phyloP scores from a whole-genome alignment of 2,329 filamentous ascomycete species.

The Botrytis elliptica region DNA sequence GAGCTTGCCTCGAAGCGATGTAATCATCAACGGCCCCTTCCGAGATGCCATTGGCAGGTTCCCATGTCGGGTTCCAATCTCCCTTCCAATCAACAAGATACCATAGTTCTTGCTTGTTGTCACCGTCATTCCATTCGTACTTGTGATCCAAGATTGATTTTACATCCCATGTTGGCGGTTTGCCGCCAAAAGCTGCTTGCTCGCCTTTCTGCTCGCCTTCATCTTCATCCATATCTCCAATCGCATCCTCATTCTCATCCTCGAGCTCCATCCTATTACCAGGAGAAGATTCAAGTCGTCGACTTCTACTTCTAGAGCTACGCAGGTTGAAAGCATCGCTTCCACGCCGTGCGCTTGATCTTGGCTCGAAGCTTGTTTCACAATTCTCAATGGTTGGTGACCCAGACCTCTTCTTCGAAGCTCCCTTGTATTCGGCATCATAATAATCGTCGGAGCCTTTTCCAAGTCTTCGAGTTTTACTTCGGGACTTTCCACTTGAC shows the following conservation, averaged over 20 bases:
- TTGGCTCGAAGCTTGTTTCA: not conserved
- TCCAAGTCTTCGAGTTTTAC: conserved; percentile 1
- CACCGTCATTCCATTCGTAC: not conserved
- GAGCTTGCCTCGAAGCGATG: conserved; percentile 17
- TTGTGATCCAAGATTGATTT: conserved; percentile 31
- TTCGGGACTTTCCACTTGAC: not conserved
- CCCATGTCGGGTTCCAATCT: conserved; percentile 32
- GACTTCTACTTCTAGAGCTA: conserved; percentile 11
- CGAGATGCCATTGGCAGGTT: conserved; percentile 32
- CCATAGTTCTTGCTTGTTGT: conserved; percentile 18
- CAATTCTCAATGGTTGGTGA: not conserved
- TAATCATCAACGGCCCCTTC: conserved; percentile 23
- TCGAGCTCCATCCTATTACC: not conserved
- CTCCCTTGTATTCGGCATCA: conserved; percentile 2
- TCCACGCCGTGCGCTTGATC: not conserved
- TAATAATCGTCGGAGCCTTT: not conserved
- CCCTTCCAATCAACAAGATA: conserved; percentile 37
- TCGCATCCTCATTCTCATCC: not conserved
- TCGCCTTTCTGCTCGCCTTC: conserved; percentile 17
- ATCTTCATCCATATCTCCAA: not conserved
- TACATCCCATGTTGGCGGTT: conserved; percentile 24
- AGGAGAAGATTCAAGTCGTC: not conserved
- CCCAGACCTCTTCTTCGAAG: not conserved
- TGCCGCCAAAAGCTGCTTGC: conserved; percentile 5
- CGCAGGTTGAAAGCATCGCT: conserved; percentile 9